These are phyloP conservation scores for Gossypioides kirkii DNA, from an alignment of 345 rosid genomes.

Conservation along the genomic window DNA sequence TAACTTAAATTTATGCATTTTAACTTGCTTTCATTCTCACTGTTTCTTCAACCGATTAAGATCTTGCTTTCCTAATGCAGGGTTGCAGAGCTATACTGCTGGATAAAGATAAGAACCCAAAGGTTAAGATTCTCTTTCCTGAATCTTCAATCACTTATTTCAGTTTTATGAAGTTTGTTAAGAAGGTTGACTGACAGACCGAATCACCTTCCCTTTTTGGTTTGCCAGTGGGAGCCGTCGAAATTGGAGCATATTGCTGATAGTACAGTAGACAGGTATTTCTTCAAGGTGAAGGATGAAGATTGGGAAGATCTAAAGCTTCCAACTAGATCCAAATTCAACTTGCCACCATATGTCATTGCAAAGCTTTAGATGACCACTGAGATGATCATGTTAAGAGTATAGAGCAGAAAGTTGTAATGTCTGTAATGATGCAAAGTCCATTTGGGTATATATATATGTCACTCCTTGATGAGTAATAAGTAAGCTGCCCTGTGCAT, in stretches of 20 bases:
- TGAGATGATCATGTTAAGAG: background rate
- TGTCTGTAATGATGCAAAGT: too few relatives aligned
- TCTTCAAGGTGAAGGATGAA: constrained; percentile 44
- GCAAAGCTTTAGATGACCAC: constrained; percentile 51
- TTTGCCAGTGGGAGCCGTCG: constrained; percentile 71
- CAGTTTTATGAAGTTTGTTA: background rate
- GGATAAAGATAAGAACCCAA: constrained; percentile 82
- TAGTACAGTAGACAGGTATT: constrained; percentile 56
- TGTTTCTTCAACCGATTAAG: background rate
- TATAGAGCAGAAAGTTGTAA: background rate
- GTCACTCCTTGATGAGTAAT: background rate
- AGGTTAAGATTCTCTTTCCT: constrained; percentile 38
- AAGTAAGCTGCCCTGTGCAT: background rate
- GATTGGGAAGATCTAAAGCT: constrained; percentile 72
- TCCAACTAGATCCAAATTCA: constrained; percentile 37
- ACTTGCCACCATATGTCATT: constrained; percentile 45
- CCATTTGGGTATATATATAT: too few relatives aligned
- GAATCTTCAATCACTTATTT: background rate
- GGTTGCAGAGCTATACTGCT: constrained; percentile 89
- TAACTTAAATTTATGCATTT: background rate
- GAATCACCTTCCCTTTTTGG: background rate
- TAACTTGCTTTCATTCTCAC: background rate
- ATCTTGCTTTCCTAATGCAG: constrained; percentile 31
- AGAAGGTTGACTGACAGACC: background rate
- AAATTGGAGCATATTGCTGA: constrained; percentile 54